Percentiles rank a stretch among this genome's conserved stretches.
Conservation (phyloP, 2,329 filamentous ascomycete species). For the Teratosphaeria epicoccoides region DNA sequence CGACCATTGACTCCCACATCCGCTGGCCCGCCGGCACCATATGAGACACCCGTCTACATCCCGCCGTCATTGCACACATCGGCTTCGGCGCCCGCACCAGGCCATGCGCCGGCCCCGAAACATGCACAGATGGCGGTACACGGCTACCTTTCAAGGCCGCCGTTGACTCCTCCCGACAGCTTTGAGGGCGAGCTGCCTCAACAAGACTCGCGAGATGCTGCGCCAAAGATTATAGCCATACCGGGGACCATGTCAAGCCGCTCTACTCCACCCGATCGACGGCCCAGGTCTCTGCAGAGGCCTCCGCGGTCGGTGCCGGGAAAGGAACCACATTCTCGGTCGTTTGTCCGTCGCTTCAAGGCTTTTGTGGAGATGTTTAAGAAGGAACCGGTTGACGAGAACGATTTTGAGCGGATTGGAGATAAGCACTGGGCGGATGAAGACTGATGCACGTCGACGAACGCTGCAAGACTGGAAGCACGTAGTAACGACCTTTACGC, state of each 20-base stretch:
- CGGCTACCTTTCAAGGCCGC: constrained; percentile 4
- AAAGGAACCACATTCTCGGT: background rate
- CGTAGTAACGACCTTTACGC: background rate
- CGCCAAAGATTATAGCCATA: constrained; percentile 5
- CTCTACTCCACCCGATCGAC: background rate
- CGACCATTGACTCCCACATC: background rate
- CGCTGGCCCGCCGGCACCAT: constrained; percentile 4
- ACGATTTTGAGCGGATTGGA: constrained; percentile 14
- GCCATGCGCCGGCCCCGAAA: background rate
- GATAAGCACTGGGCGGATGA: constrained; percentile 25
- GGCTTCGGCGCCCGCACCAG: background rate
- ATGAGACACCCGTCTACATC: constrained; percentile 7
- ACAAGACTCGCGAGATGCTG: background rate
- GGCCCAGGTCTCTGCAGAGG: background rate
- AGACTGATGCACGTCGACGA: constrained; percentile 2
- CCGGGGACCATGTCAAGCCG: constrained; percentile 13
- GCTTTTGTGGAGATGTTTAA: constrained; percentile 20
- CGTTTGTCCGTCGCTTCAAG: constrained; percentile 14
- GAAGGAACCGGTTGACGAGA: constrained; percentile 15
- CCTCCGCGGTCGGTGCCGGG: background rate
- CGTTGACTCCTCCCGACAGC: constrained; percentile 12
- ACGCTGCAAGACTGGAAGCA: background rate
- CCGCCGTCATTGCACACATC: constrained; percentile 4
- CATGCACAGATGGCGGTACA: background rate
- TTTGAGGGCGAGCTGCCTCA: constrained; percentile 1